These are phyloP conservation scores for Penicillium sp. DNA, from an alignment of 2,329 filamentous ascomycete genomes.

Conservation along the genomic window DNA sequence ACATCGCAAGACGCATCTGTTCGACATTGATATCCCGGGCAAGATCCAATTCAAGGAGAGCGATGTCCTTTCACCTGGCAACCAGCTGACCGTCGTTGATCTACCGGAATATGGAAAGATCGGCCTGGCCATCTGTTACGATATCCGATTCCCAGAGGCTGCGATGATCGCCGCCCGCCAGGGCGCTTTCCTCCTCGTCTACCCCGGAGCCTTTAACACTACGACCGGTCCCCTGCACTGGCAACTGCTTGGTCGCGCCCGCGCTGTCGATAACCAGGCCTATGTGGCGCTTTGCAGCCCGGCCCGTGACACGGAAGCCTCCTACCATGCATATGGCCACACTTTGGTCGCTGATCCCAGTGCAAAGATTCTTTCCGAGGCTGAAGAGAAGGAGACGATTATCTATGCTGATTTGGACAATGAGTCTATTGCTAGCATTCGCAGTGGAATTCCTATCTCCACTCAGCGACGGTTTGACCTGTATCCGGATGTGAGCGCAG, in stretches of 20 bases:
- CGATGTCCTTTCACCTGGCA: constrained; percentile 80
- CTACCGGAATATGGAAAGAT: constrained; percentile 85
- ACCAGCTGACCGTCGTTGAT: constrained; percentile 79
- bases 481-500: constrained; percentile 78
- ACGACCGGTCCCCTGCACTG: constrained; percentile 92
- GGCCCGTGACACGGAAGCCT: constrained; percentile 69
- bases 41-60: constrained; percentile 89
- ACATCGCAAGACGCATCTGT: constrained; percentile 92
- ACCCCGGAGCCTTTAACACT: constrained; percentile 95
- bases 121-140: constrained; percentile 92
- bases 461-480: constrained; percentile 89
- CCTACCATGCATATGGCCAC: constrained; percentile 90
- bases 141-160: constrained; percentile 92
- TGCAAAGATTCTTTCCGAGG: constrained; percentile 73
- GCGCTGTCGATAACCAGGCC: constrained; percentile 89
- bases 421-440: constrained; percentile 66
- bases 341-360: constrained; percentile 84
- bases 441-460: constrained; percentile 79
- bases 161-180: constrained; percentile 82
- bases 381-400: constrained; percentile 72
- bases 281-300: constrained; percentile 93
- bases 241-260: constrained; percentile 73
- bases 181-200: constrained; percentile 82
- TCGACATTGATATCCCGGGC: constrained; percentile 95
- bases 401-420: constrained; percentile 68